Percentiles rank a stretch among this genome's conserved stretches.
These are phyloP conservation scores for Pseudogymnoascus verrucosus DNA, from an alignment of 2,329 filamentous ascomycete genomes.

Conservation along the genomic window DNA sequence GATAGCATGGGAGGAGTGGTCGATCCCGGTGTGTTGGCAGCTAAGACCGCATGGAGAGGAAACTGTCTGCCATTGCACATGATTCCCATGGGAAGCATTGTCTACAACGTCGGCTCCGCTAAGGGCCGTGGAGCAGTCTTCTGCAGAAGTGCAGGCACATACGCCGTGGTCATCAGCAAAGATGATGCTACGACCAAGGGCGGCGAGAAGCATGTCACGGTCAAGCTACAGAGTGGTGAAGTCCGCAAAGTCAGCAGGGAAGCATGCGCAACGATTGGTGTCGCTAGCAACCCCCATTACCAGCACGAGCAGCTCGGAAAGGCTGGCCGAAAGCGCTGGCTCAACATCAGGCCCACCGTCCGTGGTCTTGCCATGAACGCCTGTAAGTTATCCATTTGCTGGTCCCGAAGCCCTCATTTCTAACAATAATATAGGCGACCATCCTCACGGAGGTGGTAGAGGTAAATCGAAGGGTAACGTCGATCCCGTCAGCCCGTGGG, in stretches of 20 bases:
- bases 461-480: constrained; percentile 99
- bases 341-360: constrained; percentile 90
- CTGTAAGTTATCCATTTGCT: constrained; percentile 42
- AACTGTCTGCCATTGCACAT: constrained; percentile 95
- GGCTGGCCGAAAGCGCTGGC: constrained; percentile 85
- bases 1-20: constrained; percentile 86
- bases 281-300: constrained; percentile 87
- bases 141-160: constrained; percentile 90
- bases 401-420: constrained; percentile 16
- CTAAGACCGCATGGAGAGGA: constrained; percentile 86
- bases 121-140: constrained; percentile 73
- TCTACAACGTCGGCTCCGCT: constrained; percentile 81
- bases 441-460: constrained; percentile 97
- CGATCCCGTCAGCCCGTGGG: constrained; percentile 93
- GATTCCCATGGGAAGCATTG: constrained; percentile 86
- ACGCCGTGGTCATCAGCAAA: constrained; percentile 81
- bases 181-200: constrained; percentile 63
- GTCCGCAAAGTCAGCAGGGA: constrained; percentile 82
- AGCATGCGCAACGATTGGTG: constrained; percentile 88
- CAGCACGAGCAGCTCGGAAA: constrained; percentile 90
- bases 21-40: constrained; percentile 91
- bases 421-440: constrained; percentile 54
- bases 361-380: constrained; percentile 99
- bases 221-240: constrained; percentile 87
- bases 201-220: constrained; percentile 68